These are phyloP conservation scores for Hanseniaspora taiwanica DNA, from an alignment of 805 yeast genomes.

Conservation along the genomic window DNA sequence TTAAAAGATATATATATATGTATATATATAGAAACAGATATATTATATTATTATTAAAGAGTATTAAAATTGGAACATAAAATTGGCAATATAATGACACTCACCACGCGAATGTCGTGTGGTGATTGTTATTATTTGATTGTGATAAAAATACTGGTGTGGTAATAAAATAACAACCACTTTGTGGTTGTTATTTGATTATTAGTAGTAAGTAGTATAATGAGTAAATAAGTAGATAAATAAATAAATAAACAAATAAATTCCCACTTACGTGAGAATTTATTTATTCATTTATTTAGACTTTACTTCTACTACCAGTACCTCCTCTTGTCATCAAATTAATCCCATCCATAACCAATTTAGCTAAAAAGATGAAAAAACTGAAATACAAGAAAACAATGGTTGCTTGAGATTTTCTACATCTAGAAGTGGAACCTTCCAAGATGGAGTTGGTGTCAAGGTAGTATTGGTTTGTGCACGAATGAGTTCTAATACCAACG, in stretches of 20 bases:
- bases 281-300: constrained; percentile 28
- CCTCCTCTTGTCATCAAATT: constrained; percentile 46
- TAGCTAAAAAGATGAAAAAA: constrained; percentile 58
- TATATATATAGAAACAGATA: background rate
- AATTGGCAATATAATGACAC: too few species aligned
- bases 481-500: constrained; percentile 74
- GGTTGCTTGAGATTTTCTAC: constrained; percentile 88
- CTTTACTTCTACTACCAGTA: constrained; percentile 44
- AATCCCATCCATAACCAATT: constrained; percentile 38
- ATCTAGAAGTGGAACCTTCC: constrained; percentile 70
- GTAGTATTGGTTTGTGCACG: constrained; percentile 62
- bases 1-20: background rate
- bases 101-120: too few species aligned
- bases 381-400: constrained; percentile 77
- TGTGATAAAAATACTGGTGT: too few species aligned
- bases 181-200: too few species aligned
- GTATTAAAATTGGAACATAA: too few species aligned
- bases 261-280: background rate
- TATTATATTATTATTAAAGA: background rate
- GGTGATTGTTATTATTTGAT: too few species aligned
- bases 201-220: background rate
- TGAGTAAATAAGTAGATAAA: background rate
- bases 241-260: background rate
- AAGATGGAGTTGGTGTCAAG: constrained; percentile 51
- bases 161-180: too few species aligned